Evolutionary conservation across 768 basidiomycete genomes (phyloP).

Genomic region (Termitomyces sp.): DNA sequence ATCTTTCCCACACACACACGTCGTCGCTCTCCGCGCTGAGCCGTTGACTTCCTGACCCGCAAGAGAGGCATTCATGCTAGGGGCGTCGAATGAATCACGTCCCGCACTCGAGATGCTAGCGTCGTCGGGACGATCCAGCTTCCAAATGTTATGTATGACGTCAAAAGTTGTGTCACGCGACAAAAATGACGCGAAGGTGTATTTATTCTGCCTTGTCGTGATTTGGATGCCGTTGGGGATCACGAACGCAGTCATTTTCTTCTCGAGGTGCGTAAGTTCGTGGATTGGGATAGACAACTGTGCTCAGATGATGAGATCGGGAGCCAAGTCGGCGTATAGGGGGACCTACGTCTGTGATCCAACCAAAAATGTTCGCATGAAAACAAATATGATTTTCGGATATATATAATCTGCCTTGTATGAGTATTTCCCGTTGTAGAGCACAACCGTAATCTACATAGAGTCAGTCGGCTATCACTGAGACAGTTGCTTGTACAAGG

Average conservation of each 20-base stretch:
- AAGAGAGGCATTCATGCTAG: slow-evolving; percentile 13
- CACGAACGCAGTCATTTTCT: slow-evolving; percentile 96
- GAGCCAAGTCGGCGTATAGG: slow-evolving; percentile 4
- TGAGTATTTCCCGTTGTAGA: slow-evolving; percentile 89
- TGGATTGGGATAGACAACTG: slow-evolving; percentile 85
- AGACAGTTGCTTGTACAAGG: slow-evolving; percentile 4
- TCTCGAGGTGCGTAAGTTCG: slow-evolving; percentile 83
- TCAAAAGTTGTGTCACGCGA: slow-evolving; percentile 95
- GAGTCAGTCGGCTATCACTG: neutral
- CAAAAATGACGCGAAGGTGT: slow-evolving; percentile 95
- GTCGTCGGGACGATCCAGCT: slow-evolving; percentile 75
- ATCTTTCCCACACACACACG: slow-evolving; percentile 68
- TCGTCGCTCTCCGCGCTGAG: slow-evolving; percentile 48
- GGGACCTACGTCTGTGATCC: slow-evolving; percentile 88
- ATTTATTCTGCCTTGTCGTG: slow-evolving; percentile 75
- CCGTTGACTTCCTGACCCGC: slow-evolving; percentile 13
- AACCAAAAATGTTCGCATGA: slow-evolving; percentile 98
- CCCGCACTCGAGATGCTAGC: slow-evolving; percentile 30
- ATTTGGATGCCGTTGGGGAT: slow-evolving; percentile 96
- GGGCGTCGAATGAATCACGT: slow-evolving; percentile 28
- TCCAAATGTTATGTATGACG: slow-evolving; percentile 95
- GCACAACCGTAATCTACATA: slow-evolving; percentile 93
- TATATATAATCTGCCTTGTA: slow-evolving; percentile 94
- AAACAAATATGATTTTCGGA: slow-evolving; percentile 99
- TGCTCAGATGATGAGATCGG: slow-evolving; percentile 13